Base-by-base conservation (phyloP, 2,329 filamentous ascomycete genomes). In the Teratosphaeria viscida region DNA sequence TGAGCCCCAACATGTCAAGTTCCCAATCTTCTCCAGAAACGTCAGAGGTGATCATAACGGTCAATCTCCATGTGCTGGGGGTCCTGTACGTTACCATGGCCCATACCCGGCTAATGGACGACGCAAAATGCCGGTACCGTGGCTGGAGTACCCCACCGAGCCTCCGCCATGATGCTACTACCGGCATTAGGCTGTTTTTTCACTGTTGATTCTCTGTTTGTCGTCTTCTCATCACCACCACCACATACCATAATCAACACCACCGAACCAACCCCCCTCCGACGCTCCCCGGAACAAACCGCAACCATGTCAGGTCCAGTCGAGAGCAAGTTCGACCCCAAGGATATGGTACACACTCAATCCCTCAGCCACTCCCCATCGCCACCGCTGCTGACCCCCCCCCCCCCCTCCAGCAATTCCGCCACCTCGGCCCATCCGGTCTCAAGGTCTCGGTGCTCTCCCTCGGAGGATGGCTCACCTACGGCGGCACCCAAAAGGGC, bases 361-460 rank as follows among this genome's bases (percentile, higher is more conserved):
- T 14, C 5, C 39, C 39, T 19, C 39, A 52, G 19, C 23, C 10
- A 19, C 6, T n/a, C 14, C 53, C 29, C 23, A 47, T 27, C 34
- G 37, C 35, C 23, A 12, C 19, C 14, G 14, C 37, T 29, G 54
- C 54, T 52, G 19, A 54, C 29, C 29, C 12, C 43, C 4, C 43
- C 43, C 26, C 43, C 26, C 4, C 43, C 43, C 26, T 19, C 26
- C 19, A 49, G 43, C 43, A 49, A 49, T 73, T 73, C 68, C 75
- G 77, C 62, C 72, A 77, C 64, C 71, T 79, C 5, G 77, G 76
- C 23, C 76, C 76, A 5, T 73, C 74, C 52, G 78, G 78, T 59
- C 71, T 80, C 37, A 80, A 80, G 70, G 78, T 80, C 29, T 78
- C 76, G n/a, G 73, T 79, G 60, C 70, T 80, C 61, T 78, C 76